phyloP scores from a whole-genome alignment of 352 stramenopile genomes.

The Thalassiosira gravida region DNA sequence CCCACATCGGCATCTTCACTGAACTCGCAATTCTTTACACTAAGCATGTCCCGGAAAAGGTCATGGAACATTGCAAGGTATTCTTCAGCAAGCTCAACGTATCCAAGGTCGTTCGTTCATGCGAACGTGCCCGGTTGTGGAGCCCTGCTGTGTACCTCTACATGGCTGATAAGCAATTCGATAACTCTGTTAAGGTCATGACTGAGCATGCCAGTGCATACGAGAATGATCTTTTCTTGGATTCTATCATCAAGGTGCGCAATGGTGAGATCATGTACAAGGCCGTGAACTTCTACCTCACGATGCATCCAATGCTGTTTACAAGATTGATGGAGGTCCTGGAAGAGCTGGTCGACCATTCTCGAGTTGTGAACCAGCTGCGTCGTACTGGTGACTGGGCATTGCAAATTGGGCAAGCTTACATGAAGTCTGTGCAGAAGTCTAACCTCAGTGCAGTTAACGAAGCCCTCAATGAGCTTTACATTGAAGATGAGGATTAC shows the following conservation, averaged over 20 bases:
- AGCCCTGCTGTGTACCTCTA: slow-evolving; percentile 98
- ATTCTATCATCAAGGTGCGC: slow-evolving; percentile 98
- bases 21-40: slow-evolving; percentile 99
- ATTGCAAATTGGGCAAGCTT: slow-evolving; percentile 94
- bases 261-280: slow-evolving; percentile 99
- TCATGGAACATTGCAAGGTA: slow-evolving; percentile 99
- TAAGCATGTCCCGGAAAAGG: slow-evolving; percentile 97
- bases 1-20: slow-evolving; percentile 99
- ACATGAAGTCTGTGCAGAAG: slow-evolving; percentile 98
- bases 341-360: slow-evolving; percentile 97
- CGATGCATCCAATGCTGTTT: slow-evolving; percentile 93
- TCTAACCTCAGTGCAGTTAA: slow-evolving; percentile 98
- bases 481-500: slow-evolving; percentile 98
- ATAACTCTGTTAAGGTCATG: slow-evolving; percentile 99
- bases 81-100: slow-evolving; percentile 99
- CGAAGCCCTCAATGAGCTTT: slow-evolving; percentile 97
- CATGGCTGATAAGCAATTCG: slow-evolving; percentile 98
- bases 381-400: slow-evolving; percentile 93
- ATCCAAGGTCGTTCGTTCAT: slow-evolving; percentile 94
- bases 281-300: slow-evolving; percentile 98
- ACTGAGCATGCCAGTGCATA: slow-evolving; percentile 96
- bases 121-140: slow-evolving; percentile 97
- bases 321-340: slow-evolving; percentile 96
- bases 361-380: slow-evolving; percentile 97
- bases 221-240: slow-evolving; percentile 98